Evolutionary conservation across 305 asterid genomes (phyloP).

Genomic region (Fraxinus dipetala): DNA sequence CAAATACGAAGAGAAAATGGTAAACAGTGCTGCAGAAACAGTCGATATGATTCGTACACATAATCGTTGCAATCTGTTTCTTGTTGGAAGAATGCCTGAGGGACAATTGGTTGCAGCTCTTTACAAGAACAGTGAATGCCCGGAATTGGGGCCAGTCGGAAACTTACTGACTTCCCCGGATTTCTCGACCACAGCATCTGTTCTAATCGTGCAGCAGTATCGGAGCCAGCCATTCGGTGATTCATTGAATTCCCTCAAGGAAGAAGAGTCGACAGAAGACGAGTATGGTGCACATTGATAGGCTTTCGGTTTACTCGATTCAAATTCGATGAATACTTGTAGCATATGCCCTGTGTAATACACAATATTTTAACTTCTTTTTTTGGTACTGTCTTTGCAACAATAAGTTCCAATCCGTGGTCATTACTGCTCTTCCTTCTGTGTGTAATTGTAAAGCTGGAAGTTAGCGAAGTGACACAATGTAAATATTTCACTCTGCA

Average conservation of each 20-base stretch:
- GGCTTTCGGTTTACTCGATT: background rate
- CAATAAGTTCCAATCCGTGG: background rate
- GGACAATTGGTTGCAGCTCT: conserved; percentile 30
- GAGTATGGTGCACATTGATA: background rate
- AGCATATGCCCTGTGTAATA: background rate
- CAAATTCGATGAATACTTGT: background rate
- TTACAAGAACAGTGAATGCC: conserved; percentile 26
- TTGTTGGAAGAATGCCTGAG: conserved; percentile 37
- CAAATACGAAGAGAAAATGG: conserved; percentile 25
- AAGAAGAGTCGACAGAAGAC: background rate
- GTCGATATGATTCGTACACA: conserved; percentile 19
- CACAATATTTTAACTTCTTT: background rate
- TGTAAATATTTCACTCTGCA: no score
- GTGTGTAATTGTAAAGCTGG: background rate
- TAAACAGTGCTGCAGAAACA: conserved; percentile 5
- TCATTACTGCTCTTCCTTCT: background rate
- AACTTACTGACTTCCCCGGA: conserved; percentile 30
- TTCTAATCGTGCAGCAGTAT: conserved; percentile 40
- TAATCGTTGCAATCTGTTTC: conserved; percentile 32
- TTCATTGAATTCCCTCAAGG: background rate
- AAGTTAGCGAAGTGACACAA: background rate
- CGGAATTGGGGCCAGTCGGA: conserved; percentile 43
- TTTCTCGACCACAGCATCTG: conserved; percentile 34
- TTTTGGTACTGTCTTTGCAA: background rate
- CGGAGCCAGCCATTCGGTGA: background rate